Conservation (phyloP, 805 yeast genomes). For the Candida krabiensis region DNA sequence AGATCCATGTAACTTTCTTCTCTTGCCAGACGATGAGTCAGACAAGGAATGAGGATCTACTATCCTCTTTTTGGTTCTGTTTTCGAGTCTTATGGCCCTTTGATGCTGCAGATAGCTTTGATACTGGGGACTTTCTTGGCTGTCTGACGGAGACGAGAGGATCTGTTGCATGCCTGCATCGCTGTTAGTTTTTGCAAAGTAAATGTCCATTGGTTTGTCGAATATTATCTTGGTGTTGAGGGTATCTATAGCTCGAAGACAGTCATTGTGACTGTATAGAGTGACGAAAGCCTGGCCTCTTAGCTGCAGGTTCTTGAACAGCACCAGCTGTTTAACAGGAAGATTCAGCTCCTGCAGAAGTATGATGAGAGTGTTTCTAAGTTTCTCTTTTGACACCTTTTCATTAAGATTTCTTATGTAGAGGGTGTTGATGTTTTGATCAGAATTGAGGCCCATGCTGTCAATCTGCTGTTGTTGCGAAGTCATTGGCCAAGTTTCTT, state of each 20-base stretch:
- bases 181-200: conserved; percentile 43
- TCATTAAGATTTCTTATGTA: conserved; percentile 77
- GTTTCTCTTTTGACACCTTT: conserved; percentile 51
- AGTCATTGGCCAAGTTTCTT: too few species aligned
- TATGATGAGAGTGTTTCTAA: conserved; percentile 43
- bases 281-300: conserved; percentile 85
- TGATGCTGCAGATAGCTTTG: conserved; percentile 22
- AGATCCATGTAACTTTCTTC: conserved; percentile 22
- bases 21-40: conserved; percentile 16
- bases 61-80: conserved; percentile 21
- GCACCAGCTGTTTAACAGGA: conserved; percentile 43
- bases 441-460: conserved; percentile 6
- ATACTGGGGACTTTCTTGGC: conserved; percentile 14
- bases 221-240: conserved; percentile 43
- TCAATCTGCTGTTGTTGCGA: not conserved
- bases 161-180: conserved; percentile 33
- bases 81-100: conserved; percentile 22
- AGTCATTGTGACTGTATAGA: conserved; percentile 41
- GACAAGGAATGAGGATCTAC: conserved; percentile 16
- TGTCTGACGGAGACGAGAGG: conserved; percentile 1
- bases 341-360: conserved; percentile 52
- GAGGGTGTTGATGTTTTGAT: conserved; percentile 30
- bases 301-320: conserved; percentile 61
- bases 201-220: conserved; percentile 48
- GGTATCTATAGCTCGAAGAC: conserved; percentile 45